Evolutionary conservation across 2,329 filamentous ascomycete genomes (phyloP).

Genomic region (Cladosporium sphaerospermum): DNA sequence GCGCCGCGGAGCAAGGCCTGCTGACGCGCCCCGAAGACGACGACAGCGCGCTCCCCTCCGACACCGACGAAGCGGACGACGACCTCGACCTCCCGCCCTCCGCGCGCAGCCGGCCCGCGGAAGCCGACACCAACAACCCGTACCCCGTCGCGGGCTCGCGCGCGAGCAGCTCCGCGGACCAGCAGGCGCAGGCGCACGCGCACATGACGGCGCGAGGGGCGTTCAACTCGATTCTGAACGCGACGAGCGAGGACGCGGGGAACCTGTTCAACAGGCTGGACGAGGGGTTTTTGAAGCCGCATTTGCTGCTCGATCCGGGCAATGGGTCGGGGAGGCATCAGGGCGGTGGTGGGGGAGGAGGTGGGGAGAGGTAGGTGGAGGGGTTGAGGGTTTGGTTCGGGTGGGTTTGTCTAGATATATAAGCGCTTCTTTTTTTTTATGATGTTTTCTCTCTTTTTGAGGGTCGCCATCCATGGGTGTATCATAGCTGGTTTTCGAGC

Average conservation of each 20-base stretch:
- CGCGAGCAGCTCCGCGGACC: slow-evolving; percentile 18
- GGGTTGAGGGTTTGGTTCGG: neutral
- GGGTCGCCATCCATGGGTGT: no score
- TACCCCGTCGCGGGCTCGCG: slow-evolving; percentile 38
- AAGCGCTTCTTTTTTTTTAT: neutral
- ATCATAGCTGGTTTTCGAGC: no score
- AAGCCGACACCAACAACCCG: slow-evolving; percentile 18
- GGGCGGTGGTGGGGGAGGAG: slow-evolving; percentile 7
- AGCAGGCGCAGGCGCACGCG: slow-evolving; percentile 3
- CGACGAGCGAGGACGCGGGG: slow-evolving; percentile 76
- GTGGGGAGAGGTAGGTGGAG: neutral
- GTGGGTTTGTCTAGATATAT: neutral
- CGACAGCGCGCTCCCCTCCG: slow-evolving; percentile 43
- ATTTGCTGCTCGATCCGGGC: slow-evolving; percentile 69
- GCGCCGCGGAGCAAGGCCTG: slow-evolving; percentile 47
- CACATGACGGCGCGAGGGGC: slow-evolving; percentile 65
- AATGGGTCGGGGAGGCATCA: slow-evolving; percentile 15
- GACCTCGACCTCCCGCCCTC: slow-evolving; percentile 57
- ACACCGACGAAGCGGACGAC: slow-evolving; percentile 50
- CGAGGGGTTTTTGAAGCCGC: slow-evolving; percentile 93
- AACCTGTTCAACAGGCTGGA: slow-evolving; percentile 88
- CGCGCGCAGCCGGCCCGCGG: slow-evolving; percentile 40
- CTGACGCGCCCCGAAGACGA: slow-evolving; percentile 44
- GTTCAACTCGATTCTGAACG: slow-evolving; percentile 71
- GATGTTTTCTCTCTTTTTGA: no score